phyloP scores from a whole-genome alignment of 1,284 basidiomycete genomes.

The Pseudozyma hubeiensis region DNA sequence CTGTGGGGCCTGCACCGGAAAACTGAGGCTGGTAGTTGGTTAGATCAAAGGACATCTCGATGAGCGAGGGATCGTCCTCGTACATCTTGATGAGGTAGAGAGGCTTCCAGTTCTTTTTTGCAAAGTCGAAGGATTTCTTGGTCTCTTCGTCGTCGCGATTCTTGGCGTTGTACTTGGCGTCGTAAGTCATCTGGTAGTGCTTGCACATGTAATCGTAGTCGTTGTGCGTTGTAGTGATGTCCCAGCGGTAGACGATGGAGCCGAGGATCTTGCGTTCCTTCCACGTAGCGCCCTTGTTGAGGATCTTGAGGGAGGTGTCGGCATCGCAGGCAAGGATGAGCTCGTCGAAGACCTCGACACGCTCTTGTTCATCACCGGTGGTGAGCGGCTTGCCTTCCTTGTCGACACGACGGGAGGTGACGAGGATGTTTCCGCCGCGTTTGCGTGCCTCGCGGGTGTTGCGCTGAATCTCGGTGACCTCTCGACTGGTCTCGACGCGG shows the following conservation, averaged over 20 bases:
- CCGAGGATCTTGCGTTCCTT: conserved; percentile 75
- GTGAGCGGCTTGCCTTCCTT: conserved; percentile 46
- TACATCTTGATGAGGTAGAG: conserved; percentile 74
- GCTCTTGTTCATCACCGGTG: conserved; percentile 39
- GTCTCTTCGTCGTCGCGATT: conserved; percentile 68
- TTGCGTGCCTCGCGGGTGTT: conserved; percentile 47
- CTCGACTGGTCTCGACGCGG: conserved; percentile 70
- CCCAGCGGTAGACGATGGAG: conserved; percentile 73
- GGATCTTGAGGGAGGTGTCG: conserved; percentile 74
- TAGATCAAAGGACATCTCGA: conserved; percentile 75
- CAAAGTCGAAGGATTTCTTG: conserved; percentile 70
- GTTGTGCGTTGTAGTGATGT: conserved; percentile 75
- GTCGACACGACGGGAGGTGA: conserved; percentile 46
- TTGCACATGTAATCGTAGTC: conserved; percentile 75
- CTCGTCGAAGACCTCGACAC: conserved; percentile 74
- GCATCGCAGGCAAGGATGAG: conserved; percentile 75
- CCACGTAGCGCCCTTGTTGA: conserved; percentile 74
- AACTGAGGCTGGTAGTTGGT: conserved; percentile 75
- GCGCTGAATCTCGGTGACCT: conserved; percentile 71
- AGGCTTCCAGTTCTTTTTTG: conserved; percentile 72
- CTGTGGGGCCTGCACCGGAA: conserved; percentile 58
- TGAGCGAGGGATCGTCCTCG: conserved; percentile 73
- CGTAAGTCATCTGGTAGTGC: conserved; percentile 65
- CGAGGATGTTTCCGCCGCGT: conserved; percentile 53
- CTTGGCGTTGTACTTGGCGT: conserved; percentile 69